Evolutionary conservation across 805 yeast species (phyloP).

Genomic region (Saccharomyces mikatae): DNA sequence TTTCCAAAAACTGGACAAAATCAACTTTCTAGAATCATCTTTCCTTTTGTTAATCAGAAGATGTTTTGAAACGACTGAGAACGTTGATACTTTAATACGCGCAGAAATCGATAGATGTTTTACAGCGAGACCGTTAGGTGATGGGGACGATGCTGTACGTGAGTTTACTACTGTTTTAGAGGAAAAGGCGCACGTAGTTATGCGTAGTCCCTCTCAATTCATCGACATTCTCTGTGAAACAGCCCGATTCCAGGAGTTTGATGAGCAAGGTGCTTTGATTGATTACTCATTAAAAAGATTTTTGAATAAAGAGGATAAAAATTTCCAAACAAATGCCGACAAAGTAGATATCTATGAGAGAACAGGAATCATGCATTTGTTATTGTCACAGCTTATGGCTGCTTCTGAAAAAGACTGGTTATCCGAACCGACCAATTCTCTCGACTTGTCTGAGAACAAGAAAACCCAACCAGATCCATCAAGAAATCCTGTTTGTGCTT

Average conservation of each 20-base stretch:
- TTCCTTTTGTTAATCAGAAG: conserved; percentile 53
- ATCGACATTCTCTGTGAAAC: conserved; percentile 37
- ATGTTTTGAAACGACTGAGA: conserved; percentile 55
- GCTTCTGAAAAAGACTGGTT: conserved; percentile 36
- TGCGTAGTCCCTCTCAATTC: conserved; percentile 43
- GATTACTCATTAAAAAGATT: conserved; percentile 24
- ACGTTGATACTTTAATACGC: conserved; percentile 41
- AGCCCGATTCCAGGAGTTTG: conserved; percentile 39
- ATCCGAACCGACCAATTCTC: conserved; percentile 27
- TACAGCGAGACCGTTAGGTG: conserved; percentile 28
- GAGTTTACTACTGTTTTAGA: conserved; percentile 41
- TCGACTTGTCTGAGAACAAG: conserved; percentile 20
- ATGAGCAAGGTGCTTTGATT: conserved; percentile 29
- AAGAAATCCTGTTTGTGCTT: conserved; percentile 51
- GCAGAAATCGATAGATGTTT: conserved; percentile 44
- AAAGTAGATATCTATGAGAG: conserved; percentile 14
- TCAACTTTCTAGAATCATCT: conserved; percentile 38
- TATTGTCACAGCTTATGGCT: conserved; percentile 60
- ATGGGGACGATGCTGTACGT: conserved; percentile 30
- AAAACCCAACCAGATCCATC: conserved; percentile 32
- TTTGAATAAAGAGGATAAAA: conserved; percentile 9
- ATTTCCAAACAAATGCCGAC: conserved; percentile 1
- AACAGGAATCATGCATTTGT: conserved; percentile 55
- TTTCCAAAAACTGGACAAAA: conserved; percentile 31
- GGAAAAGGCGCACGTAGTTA: conserved; percentile 40